Evolutionary conservation across 208 protist genomes (phyloP).

Genomic region (Tritrichomonas musculus): DNA sequence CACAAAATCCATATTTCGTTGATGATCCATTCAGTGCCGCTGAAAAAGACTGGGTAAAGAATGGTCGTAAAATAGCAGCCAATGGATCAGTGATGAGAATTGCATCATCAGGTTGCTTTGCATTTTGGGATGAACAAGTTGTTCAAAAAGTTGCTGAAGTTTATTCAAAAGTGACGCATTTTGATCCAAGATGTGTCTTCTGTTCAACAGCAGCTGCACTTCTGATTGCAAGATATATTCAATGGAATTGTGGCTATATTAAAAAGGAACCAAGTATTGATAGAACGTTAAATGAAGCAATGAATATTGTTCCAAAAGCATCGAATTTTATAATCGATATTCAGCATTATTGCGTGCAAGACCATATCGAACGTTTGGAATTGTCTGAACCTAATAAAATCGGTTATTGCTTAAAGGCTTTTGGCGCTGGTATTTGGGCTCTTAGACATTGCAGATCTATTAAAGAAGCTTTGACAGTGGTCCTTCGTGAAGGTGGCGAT

Average conservation of each 20-base stretch:
- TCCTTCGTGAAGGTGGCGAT: background rate
- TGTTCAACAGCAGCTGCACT: background rate
- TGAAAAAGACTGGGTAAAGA: background rate
- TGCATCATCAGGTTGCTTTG: background rate
- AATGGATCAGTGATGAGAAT: background rate
- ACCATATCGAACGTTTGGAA: background rate
- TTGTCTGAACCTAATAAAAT: background rate
- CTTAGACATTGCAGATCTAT: background rate
- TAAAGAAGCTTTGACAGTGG: background rate
- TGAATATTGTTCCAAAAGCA: background rate
- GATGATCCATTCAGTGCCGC: background rate
- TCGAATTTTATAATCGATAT: background rate
- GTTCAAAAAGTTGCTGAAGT: background rate
- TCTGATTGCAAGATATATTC: background rate
- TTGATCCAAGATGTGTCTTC: background rate
- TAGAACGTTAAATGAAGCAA: background rate
- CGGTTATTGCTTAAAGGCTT: background rate
- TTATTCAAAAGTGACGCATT: background rate
- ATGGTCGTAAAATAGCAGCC: background rate
- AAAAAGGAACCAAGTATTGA: background rate
- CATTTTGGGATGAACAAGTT: background rate
- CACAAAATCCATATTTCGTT: background rate
- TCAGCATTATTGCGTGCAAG: background rate
- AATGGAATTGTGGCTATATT: background rate
- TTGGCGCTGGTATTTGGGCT: background rate